Conservation (phyloP, 2,329 filamentous ascomycete species). For the Coniosporium tulheliwenetii region DNA sequence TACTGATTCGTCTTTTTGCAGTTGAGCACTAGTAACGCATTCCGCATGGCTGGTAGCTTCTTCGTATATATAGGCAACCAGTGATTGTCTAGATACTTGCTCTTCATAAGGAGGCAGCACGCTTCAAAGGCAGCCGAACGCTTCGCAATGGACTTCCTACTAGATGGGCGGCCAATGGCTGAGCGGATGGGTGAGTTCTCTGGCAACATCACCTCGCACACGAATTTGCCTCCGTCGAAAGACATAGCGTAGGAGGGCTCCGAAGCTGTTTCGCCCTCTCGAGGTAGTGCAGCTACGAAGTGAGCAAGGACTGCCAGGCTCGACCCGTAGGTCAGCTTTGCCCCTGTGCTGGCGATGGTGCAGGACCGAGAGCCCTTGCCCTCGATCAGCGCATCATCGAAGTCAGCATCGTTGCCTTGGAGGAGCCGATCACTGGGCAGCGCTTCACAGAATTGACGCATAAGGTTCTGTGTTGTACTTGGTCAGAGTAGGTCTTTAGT, state of each 20-base stretch:
- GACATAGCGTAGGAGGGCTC: constrained; percentile 47
- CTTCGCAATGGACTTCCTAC: constrained; percentile 64
- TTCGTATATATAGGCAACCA: constrained; percentile 61
- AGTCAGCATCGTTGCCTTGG: constrained; percentile 39
- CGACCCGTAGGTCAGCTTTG: constrained; percentile 63
- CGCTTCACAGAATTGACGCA: constrained; percentile 61
- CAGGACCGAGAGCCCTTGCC: constrained; percentile 38
- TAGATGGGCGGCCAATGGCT: constrained; percentile 44
- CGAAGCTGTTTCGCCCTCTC: constrained; percentile 30
- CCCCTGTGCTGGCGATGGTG: constrained; percentile 50
- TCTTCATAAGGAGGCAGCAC: constrained; percentile 53
- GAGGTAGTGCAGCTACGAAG: constrained; percentile 56
- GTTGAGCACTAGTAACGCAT: constrained; percentile 69
- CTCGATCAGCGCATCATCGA: constrained; percentile 39
- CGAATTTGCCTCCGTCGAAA: constrained; percentile 40
- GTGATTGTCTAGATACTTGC: constrained; percentile 54
- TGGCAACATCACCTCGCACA: constrained; percentile 69
- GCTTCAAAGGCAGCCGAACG: constrained; percentile 78
- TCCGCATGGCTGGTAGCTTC: constrained; percentile 65
- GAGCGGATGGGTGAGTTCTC: constrained; percentile 55
- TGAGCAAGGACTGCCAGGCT: constrained; percentile 56
- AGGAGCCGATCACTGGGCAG: constrained; percentile 63
- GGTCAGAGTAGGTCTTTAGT: no score
- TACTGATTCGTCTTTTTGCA: constrained; percentile 63
- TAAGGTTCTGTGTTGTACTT: constrained; percentile 19